Evolutionary conservation across 1,284 basidiomycete species (phyloP), one percentile per base, ranked within the genome.

Genomic region (Cystobasidium sp.): DNA sequence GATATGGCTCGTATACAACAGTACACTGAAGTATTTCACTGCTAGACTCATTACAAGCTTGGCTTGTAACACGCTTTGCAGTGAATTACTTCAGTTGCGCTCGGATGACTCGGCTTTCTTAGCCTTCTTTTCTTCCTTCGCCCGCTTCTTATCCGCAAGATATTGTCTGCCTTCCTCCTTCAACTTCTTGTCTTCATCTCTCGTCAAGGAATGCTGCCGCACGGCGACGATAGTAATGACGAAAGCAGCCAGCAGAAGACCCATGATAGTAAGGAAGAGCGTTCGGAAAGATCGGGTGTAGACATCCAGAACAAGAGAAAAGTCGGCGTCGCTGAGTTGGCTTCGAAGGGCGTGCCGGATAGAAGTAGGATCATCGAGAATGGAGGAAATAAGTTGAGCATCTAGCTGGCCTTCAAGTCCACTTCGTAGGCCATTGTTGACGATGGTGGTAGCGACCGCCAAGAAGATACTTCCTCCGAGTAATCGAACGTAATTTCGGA

Each of bases 401-500:
- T 58, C 5, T 84, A 79, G 9, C 87, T 81, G 5, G 76, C 78
- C 37, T 85, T 81, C 0, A 76, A 78, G 69, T 80, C 79, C 83
- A 85, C 79, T 76, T 1, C 84, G 84, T 8, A 89, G 82, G 3
- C 84, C 83, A 79, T 89, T 88, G 80, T 88, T 88, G 78, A 83
- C 76, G 55, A 82, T 80, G 6, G 88, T 86, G 0, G 87, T 86
- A 12, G 86, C 87, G 44, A 90, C 82, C 0, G 89, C 88, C 0
- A 90, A 84, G 16, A 86, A 83, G 0, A 91, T 78, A 0, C 89
- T 87, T 20, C 88, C 89, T 24, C 89, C 89, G 1, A 91, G 83
- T 16, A 87, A 81, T 6, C 89, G 86, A 70, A 89, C 83, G 78
- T 90, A 90, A 78, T 90, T 90, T 43, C 89, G 85, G 65, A 88